phyloP scores from a whole-genome alignment of 768 basidiomycete species.

The Amyloporia xantha region DNA sequence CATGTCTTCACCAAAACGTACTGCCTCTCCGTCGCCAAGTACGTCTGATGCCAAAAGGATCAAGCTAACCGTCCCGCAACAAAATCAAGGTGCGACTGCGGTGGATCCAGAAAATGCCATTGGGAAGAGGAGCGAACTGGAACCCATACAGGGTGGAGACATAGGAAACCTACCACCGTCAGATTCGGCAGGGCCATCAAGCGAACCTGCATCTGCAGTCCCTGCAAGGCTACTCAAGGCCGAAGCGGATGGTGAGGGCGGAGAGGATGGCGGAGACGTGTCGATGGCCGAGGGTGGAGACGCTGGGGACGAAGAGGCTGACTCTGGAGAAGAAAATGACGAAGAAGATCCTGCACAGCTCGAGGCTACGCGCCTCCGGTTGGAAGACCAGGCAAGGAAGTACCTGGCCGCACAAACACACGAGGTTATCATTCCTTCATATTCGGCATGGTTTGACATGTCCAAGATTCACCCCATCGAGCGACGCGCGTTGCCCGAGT shows the following conservation, averaged over 20 bases:
- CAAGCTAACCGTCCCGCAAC: conserved; percentile 27
- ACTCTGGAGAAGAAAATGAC: conserved; percentile 76
- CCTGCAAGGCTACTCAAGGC: conserved; percentile 32
- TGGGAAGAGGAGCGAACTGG: conserved; percentile 85
- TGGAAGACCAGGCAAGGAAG: conserved; percentile 84
- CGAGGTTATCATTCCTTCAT: conserved; percentile 94
- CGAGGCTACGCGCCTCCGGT: conserved; percentile 69
- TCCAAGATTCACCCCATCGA: conserved; percentile 90
- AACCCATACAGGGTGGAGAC: conserved; percentile 74
- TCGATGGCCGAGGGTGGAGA: conserved; percentile 78
- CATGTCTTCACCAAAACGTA: conserved; percentile 31
- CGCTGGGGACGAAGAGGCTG: conserved; percentile 73
- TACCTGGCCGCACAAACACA: conserved; percentile 97
- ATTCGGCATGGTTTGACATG: conserved; percentile 98
- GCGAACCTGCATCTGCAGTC: conserved; percentile 26
- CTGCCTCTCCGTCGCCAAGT: conserved; percentile 28
- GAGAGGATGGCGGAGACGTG: conserved; percentile 65
- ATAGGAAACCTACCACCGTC: conserved; percentile 61
- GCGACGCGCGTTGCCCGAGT: conserved; percentile 88
- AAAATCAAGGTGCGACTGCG: conserved; percentile 57
- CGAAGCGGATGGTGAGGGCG: conserved; percentile 56
- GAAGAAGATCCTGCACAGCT: conserved; percentile 82
- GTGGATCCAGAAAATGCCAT: conserved; percentile 75
- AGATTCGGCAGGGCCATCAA: conserved; percentile 26
- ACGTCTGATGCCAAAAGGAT: conserved; percentile 30